Evolutionary conservation across 2,329 filamentous ascomycete species (phyloP), one percentile per base, ranked within the genome.

Genomic region (Penicillium capsulatum): DNA sequence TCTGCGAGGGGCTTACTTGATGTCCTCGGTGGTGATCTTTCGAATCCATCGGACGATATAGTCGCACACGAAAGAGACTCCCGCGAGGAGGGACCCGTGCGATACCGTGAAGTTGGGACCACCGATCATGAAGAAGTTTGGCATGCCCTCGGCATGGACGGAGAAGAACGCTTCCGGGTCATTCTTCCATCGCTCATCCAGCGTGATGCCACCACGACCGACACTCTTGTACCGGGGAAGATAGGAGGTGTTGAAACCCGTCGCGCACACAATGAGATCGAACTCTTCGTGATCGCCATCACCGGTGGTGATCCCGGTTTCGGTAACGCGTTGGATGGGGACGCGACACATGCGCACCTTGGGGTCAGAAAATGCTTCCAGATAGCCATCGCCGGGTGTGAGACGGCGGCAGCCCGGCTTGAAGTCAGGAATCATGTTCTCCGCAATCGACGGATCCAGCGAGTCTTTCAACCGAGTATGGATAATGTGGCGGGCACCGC

Each of bases 171-270:
- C 44, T n/a, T 50, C 40, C n/a, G 56, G 50, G 7, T 49, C 34
- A 3, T 40, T 31, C 26, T 34, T 37, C 50, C 58, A 60, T 14
- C 46, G 36, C 10, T 55, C 45, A 5, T 39, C 34, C n/a, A 60
- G 35, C 4, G 33, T 47, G 7, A 40, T 35, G 5, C 52, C 53
- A 3, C 56, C 38, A 0, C 47, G 50, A 2, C 70, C 59, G 10
- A 63, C 49, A 2, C 68, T 37, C 10, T 58, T 51, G 42, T 59
- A 70, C 5, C 51, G 51, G 2, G 66, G 68, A 1, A 51, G 50
- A 24, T 62, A 68, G 7, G 57, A 58, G 7, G 64, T 61, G 42
- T 70, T 57, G 43, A 68, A 71, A 0, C 68, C 68, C 1, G 67
- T 71, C 6, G 65, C 64, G 44, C 64, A 68, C 31, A 68, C 42